Conservation (phyloP, 2,329 filamentous ascomycete genomes). For the Phoma sp. region DNA sequence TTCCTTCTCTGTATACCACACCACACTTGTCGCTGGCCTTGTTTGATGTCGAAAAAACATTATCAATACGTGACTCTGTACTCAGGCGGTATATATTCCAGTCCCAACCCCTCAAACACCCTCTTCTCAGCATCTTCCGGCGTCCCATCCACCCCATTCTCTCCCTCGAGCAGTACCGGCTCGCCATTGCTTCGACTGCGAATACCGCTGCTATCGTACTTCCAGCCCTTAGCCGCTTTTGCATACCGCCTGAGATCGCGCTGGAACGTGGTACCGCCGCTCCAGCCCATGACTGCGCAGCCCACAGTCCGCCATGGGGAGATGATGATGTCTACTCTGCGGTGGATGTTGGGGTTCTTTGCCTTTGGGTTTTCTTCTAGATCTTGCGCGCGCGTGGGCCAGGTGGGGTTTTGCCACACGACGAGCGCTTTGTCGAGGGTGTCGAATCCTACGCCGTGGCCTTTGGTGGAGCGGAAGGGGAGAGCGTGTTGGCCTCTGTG, state of each 20-base stretch:
- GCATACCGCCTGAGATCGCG: constrained; percentile 83
- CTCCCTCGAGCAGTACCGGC: constrained; percentile 71
- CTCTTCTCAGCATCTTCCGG: constrained; percentile 77
- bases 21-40: not conserved
- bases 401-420: constrained; percentile 79
- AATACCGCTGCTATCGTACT: constrained; percentile 91
- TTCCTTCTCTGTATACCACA: not conserved
- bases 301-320: constrained; percentile 87
- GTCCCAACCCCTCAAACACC: constrained; percentile 77
- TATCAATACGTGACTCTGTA: constrained; percentile 54
- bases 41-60: not conserved
- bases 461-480: constrained; percentile 56
- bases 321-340: constrained; percentile 90
- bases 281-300: constrained; percentile 88
- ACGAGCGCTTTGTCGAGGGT: constrained; percentile 90
- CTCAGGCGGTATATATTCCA: constrained; percentile 57
- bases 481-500: constrained; percentile 72
- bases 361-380: constrained; percentile 44
- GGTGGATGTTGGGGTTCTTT: constrained; percentile 76
- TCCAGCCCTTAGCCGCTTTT: constrained; percentile 73
- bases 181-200: constrained; percentile 71
- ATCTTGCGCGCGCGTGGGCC: constrained; percentile 49
- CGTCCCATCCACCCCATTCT: constrained; percentile 52
- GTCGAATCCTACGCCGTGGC: constrained; percentile 72
- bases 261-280: constrained; percentile 86